Percentiles rank a stretch among this genome's conserved stretches.
phyloP scores from a whole-genome alignment of 345 rosid genomes.

The Eutrema yunnanense region DNA sequence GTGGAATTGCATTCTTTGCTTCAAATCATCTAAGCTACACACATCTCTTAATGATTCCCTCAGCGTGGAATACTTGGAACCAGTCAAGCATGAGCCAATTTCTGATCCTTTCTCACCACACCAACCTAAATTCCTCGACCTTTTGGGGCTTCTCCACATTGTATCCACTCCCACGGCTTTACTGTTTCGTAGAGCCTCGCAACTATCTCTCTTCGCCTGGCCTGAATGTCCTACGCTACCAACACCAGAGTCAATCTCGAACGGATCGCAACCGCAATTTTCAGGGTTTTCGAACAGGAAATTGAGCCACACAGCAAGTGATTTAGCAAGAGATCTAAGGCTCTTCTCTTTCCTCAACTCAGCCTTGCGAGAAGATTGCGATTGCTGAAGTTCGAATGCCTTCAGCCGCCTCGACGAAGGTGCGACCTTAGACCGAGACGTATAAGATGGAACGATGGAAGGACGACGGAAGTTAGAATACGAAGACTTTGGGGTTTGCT shows the following conservation, averaged over 20 bases:
- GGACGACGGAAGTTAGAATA: constrained; percentile 33
- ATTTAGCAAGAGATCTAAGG: constrained; percentile 62
- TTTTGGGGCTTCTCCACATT: constrained; percentile 61
- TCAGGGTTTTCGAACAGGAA: constrained; percentile 65
- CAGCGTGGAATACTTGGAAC: constrained; percentile 36
- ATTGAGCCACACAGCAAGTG: constrained; percentile 85
- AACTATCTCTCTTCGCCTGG: constrained; percentile 52
- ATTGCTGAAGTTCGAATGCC: constrained; percentile 72
- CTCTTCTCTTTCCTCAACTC: constrained; percentile 53
- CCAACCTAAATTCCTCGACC: constrained; percentile 51
- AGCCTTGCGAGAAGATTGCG: constrained; percentile 63
- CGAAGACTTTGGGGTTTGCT: constrained; percentile 44
- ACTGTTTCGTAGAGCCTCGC: constrained; percentile 17
- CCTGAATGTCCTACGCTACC: not conserved
- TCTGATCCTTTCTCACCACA: constrained; percentile 28
- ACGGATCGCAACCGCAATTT: constrained; percentile 53
- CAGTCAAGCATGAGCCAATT: constrained; percentile 24
- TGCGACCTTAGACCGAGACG: constrained; percentile 29
- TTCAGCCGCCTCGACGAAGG: constrained; percentile 43
- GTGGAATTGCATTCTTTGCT: constrained; percentile 55
- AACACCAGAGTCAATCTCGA: not conserved
- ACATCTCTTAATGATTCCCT: constrained; percentile 58
- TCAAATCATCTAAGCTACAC: constrained; percentile 90
- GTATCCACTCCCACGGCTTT: constrained; percentile 37
- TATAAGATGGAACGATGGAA: constrained; percentile 24